phyloP scores from a whole-genome alignment of 306 rosid genomes.

The Fagus crenata region DNA sequence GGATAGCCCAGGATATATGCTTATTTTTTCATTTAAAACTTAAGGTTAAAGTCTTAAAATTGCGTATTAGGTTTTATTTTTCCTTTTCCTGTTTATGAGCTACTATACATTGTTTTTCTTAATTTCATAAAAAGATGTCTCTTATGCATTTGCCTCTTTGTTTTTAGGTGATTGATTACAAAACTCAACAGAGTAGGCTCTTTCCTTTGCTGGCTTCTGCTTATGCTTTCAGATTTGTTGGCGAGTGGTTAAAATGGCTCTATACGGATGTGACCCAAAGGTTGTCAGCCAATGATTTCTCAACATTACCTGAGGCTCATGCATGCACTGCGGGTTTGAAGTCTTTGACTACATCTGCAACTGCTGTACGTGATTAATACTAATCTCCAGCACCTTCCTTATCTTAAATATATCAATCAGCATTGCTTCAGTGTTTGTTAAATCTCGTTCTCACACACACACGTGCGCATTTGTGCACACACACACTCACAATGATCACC shows the following conservation, averaged over 20 bases:
- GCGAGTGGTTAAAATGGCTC: constrained; percentile 92
- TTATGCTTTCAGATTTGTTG: constrained; percentile 93
- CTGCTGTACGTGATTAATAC: constrained; percentile 70
- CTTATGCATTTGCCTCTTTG: constrained; percentile 33
- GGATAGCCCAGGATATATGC: not conserved
- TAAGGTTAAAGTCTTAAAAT: not conserved
- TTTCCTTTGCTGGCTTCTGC: constrained; percentile 99
- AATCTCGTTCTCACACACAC: not conserved
- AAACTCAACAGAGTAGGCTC: constrained; percentile 93
- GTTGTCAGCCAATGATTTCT: constrained; percentile 74
- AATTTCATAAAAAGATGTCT: not conserved
- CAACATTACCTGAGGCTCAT: constrained; percentile 95
- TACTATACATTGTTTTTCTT: constrained; percentile 21
- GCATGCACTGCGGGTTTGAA: constrained; percentile 99
- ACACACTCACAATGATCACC: not conserved
- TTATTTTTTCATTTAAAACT: not conserved
- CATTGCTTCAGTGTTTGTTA: not conserved
- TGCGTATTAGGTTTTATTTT: not conserved
- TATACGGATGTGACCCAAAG: constrained; percentile 80
- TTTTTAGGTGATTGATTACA: constrained; percentile 86
- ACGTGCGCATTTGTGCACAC: not conserved
- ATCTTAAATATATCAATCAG: not conserved
- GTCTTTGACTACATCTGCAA: constrained; percentile 82
- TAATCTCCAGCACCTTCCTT: constrained; percentile 5
- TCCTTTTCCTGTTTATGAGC: constrained; percentile 12